Base-by-base conservation (phyloP, 257 asterid genomes). In the Linaria vulgaris region DNA sequence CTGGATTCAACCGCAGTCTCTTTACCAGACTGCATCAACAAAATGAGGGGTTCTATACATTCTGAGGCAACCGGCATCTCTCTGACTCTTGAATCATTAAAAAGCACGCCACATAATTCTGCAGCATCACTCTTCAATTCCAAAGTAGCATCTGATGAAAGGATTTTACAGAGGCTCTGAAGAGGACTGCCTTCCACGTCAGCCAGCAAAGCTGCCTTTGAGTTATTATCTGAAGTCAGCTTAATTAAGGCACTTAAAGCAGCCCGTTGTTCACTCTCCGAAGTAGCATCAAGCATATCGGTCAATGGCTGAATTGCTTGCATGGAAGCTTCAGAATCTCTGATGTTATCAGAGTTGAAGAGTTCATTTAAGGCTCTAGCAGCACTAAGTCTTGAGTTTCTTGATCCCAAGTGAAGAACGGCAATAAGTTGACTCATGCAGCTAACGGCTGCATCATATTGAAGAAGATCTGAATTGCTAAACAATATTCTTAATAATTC, bases 381-480 rank as follows among this genome's bases (percentile, higher is more conserved):
- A 60, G 97, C 82, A 66, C 94, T 88, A 59, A 85, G 64, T 71
- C 96, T 82, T 24, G 95, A 87, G 38, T 66, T 79, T 74, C 94
- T 85, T 34, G 97, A 85, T 49, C 97, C 97, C 89, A 88, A 80
- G 61, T 78, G 96, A 72, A 91, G 95, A 80, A 88, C 94, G 14
- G 96, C 95, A 24, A 91, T 70, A 68, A 91, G 89, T 69, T 91
- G 96, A 66, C 59, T 59, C 66, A 85, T 69, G 76, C 95, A 91
- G 74, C 85, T 82, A 48, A 78, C 67, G 67, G 90, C 84, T 46
- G 88, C 83, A 64, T 81, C 81, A 61, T 82, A 70, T 38, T 49
- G 81, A 70, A 83, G 82, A 78, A 91, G 79, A 68, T 88, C 82
- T 0, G 80, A 74, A 72, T 82, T 77, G 72, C 79, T 76, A 73